These are phyloP conservation scores for Poa annua DNA, from an alignment of 176 grass and related monocot genomes.

Conservation along the genomic window DNA sequence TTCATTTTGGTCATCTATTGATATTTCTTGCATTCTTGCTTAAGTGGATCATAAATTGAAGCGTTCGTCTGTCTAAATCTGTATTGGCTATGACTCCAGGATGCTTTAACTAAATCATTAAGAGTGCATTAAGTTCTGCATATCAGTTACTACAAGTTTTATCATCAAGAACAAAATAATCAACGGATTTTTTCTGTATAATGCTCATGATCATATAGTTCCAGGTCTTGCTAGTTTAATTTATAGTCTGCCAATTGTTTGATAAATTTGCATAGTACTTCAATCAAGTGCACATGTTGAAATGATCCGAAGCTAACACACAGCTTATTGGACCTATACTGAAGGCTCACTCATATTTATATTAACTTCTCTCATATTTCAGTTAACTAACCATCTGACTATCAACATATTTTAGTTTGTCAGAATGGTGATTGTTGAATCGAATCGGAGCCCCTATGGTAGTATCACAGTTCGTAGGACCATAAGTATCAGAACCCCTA, in stretches of 20 bases:
- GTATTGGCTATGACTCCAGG: too few relatives aligned
- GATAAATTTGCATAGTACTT: neutral
- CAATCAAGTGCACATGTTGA: too few relatives aligned
- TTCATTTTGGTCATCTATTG: neutral
- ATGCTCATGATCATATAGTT: neutral
- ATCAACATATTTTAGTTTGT: neutral
- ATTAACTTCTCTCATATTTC: too few relatives aligned
- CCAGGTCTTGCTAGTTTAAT: slow-evolving; percentile 15
- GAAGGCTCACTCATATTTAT: too few relatives aligned
- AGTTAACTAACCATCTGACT: too few relatives aligned
- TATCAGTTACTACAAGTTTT: neutral
- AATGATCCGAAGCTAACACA: too few relatives aligned
- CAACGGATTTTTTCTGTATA: slow-evolving; percentile 24
- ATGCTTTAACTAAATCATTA: slow-evolving; percentile 2
- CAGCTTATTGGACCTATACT: too few relatives aligned
- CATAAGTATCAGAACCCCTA: too few relatives aligned
- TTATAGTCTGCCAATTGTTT: neutral
- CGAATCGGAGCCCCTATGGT: too few relatives aligned
- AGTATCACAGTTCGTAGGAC: too few relatives aligned
- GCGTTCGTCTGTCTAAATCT: slow-evolving; percentile 2
- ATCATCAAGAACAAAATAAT: neutral
- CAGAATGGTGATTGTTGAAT: too few relatives aligned
- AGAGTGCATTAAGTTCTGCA: neutral
- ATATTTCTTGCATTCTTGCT: neutral
- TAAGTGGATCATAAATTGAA: neutral